Evolutionary conservation across 805 yeast species (phyloP), one percentile per base, ranked within the genome.

Genomic region (Wickerhamiella nectarea): DNA sequence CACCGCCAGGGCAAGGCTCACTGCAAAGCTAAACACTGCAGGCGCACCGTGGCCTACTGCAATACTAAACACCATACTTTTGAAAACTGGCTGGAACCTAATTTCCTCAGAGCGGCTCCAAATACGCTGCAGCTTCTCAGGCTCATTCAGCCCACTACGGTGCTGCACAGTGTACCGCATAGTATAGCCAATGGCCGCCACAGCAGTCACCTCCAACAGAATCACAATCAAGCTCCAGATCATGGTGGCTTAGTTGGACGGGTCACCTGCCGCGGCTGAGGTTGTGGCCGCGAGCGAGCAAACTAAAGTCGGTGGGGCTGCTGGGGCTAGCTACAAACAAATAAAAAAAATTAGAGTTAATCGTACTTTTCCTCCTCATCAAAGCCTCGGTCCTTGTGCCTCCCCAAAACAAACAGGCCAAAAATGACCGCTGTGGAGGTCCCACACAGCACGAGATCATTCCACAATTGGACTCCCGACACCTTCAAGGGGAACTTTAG

Each of bases 401-500:
- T 17, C 22, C 31, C 17, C 12, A 34, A 34, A 14, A 44, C 18
- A 2, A 44, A 14, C 7, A 47, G 48, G 1, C 59, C 60, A 1
- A 57, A 49, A 7, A 59, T 50, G 19, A 58, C 49, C 6, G 54
- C 43, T 6, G 59, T 46, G 21, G 63, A 54, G 6, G 64, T 56
- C 11, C 55, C 36, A 20, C 62, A 46, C 33, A 64, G 57, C 6
- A 62, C 59, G 7, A 56, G 44, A 45, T 65, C 70, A 42, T 61
- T 63, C 64, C 62, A 57, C n/a, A 56, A 45, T 48, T 65, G 68
- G 21, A 65, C 64, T 7, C 58, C 51, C 6, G 49, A 38, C 8
- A 62, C 58, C 29, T 62, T 62, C 25, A 65, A 48, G 7, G 67
- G 68, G 14, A 67, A 61, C 6, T 65, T 66, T 25, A 65, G 53